Base-by-base conservation (phyloP, 2,329 filamentous ascomycete species). In the Pestalotiopsis sp. region DNA sequence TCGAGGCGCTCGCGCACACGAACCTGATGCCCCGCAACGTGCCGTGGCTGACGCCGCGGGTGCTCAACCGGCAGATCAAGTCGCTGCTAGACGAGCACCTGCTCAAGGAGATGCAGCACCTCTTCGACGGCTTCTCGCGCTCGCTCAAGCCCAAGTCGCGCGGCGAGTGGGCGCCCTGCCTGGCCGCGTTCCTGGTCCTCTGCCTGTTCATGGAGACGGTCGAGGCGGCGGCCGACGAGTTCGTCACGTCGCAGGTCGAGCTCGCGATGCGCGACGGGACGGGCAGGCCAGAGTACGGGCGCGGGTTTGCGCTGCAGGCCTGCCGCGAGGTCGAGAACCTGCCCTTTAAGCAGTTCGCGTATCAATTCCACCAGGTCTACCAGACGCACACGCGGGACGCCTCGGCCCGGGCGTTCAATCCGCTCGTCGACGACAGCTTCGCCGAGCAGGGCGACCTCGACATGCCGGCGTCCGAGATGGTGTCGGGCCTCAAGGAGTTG, bases 181-280 rank as follows among this genome's bases (percentile, higher is more conserved):
- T 87, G 17, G 87, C 86, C 2, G 82, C 87, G 0, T 89, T 89
- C 73, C 77, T 89, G 12, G 83, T 88, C 3, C 81, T 89, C 38
- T 88, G 86, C 71, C 79, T 89, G 49, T 87, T 88, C 74, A 88
- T 89, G 86, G 87, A 89, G 77, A 79, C 83, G 27, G 83, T 88
- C 65, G 86, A 88, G 78, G 80, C 82, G 38, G 82, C 86, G 7
- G 81, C 86, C 39, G 86, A 89, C 76, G 79, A 79, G 9, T 88
- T 86, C 72, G 83, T 86, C 64, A 77, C 86, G 12, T 80, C 82
- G 36, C 81, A 86, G 71, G 87, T 86, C 74, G 84, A 88, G 77
- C 80, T 86, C 72, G 78, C 79, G 68, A 72, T 83, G 68, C 80
- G 81, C 55, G 81, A 80, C 68, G 76, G 76, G n/a, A 73, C 75